Base-by-base conservation (phyloP, 371 early-diverging fungal species). In the Mucor plumbeus region DNA sequence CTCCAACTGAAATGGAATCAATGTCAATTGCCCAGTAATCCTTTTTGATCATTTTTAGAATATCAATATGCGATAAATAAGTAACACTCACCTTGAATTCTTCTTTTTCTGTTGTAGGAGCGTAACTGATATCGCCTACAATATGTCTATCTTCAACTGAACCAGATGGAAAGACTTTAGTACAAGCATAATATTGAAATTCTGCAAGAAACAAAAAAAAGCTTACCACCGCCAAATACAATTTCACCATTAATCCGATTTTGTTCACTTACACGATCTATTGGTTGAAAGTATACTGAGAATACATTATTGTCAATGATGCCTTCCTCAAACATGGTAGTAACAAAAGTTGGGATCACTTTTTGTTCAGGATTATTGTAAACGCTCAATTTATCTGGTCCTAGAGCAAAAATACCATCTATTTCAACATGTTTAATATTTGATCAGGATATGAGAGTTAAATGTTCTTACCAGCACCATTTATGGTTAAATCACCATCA, bases 21-120 rank as follows among this genome's bases (percentile, higher is more conserved):
- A 82, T 61, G 56, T 82, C 75, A 9, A 72, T 73, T 14, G 83
- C 80, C 83, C 83, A 82, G 59, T 80, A 82, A 41, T 80, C 77
- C 83, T 80, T 43, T 38, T 26, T 21, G 31, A 34, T 36, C 21
- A 9, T n/a, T 39, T 39, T 2, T 40, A 44, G 6, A 43, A 8
- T 11, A 6, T 47, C 5, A 35, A 10, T 57, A 26, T 40, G 7
- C 31, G n/a, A 26, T 36, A 36, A 10, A 36, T 2, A 11, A 36
- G 34, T 5, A 15, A 33, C 3, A 6, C 21, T 55, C 43, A 79
- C 78, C 48, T 60, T 53, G 44, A 69, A 82, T 13, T 72, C 64
- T 7, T 0, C 10, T n/a, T 70, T 44, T 10, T 13, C 31, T 0
- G 77, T 79, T 31, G 73, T 69, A 15, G 76, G 74, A 1, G 63